Evolutionary conservation across 371 early-diverging fungal species (phyloP), one percentile per base, ranked within the genome.

Genomic region (Mucor ambiguus): DNA sequence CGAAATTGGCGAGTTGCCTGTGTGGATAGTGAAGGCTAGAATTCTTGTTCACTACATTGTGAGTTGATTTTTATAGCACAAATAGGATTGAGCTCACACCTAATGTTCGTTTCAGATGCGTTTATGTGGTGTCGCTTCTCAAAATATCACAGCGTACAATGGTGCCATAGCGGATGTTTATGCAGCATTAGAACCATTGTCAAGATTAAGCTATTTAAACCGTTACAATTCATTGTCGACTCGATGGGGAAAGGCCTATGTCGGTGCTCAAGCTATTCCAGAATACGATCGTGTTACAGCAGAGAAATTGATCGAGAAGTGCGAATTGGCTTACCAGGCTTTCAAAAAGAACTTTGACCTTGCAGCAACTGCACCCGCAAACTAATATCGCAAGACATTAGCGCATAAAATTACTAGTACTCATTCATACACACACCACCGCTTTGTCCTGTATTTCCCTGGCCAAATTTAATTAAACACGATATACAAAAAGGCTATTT

Each of bases 61-160:
- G 68, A 67, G 70, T 67, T 52, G 52, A n/a, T 20, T 30, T n/a
- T 38, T 32, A 44, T 26, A 44, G 43, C 41, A 33, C 41, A 26
- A 11, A 14, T 33, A 33, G 66, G 29, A 11, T 20, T 30, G 69
- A 77, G 28, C n/a, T 20, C 29, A 46, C 29, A 60, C 10, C 24
- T n/a, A 12, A 8, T 28, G 18, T 12, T 5, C 52, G 11, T 52
- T 52, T 16, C 24, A 81, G 82, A 71, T 74, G 57, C 79, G 84
- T 49, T 16, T 79, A 28, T 44, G 67, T 55, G 90, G 90, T 18
- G 75, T 89, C 3, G 58, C 66, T 0, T 80, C 87, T 30, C 88
- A 91, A 57, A 92, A 86, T 16, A 85, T 91, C 18, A 80, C 85
- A 1, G 65, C 84, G 0, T 81, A 81, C 24, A 82, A 81, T 41